Percentiles rank a stretch among this genome's conserved stretches.
Evolutionary conservation across 2,329 filamentous ascomycete species (phyloP).

Genomic region (Cercospora sp.): DNA sequence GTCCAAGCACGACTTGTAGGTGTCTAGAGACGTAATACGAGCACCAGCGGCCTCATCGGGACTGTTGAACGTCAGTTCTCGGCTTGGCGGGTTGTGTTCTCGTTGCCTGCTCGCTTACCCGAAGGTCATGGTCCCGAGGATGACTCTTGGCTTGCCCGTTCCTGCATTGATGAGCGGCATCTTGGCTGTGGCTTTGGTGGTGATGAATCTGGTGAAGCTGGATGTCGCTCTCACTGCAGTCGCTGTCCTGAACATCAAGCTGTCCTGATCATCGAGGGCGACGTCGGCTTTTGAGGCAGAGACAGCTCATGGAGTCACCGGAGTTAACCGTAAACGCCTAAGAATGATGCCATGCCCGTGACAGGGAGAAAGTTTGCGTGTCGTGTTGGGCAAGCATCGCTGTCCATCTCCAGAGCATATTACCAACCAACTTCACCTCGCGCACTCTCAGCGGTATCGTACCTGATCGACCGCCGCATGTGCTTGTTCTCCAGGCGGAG

Average conservation of each 20-base stretch:
- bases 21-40: constrained; percentile 68
- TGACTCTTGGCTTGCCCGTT: constrained; percentile 56
- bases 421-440: neutral
- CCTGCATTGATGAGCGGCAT: constrained; percentile 46
- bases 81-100: neutral
- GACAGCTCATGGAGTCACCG: neutral
- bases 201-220: constrained; percentile 16
- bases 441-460: neutral
- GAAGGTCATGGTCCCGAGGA: constrained; percentile 74
- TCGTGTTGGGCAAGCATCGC: neutral
- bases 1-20: constrained; percentile 72
- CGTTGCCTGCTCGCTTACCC: constrained; percentile 25
- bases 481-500: neutral
- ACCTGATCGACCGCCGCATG: neutral
- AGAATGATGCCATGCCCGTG: constrained; percentile 14
- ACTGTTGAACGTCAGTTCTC: constrained; percentile 31
- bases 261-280: neutral
- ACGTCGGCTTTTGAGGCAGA: constrained; percentile 3
- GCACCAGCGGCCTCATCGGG: constrained; percentile 64
- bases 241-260: constrained; percentile 8
- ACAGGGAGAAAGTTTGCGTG: neutral
- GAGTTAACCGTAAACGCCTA: constrained; percentile 13
- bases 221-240: neutral
- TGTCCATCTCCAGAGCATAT: neutral
- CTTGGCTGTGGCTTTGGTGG: constrained; percentile 21